These are phyloP conservation scores for Erigeron canadensis DNA, from an alignment of 129 eudicot genomes.

Conservation along the genomic window DNA sequence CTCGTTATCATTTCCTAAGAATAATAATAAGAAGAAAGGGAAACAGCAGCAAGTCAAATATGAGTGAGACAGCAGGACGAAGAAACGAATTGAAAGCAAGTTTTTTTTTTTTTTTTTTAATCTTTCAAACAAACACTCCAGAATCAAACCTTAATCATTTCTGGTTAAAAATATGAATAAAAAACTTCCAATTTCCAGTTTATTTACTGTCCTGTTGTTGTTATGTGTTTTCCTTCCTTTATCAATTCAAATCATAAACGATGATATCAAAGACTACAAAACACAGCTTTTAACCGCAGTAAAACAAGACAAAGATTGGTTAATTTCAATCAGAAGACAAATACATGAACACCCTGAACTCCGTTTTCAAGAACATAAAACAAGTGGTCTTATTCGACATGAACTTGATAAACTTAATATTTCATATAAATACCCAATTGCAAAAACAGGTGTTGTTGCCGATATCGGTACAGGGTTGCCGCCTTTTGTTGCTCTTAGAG, in stretches of 20 bases:
- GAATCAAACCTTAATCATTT: background rate
- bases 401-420: constrained; percentile 68
- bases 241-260: constrained; percentile 26
- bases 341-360: constrained; percentile 89
- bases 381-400: constrained; percentile 72
- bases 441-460: constrained; percentile 77
- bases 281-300: constrained; percentile 48
- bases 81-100: background rate
- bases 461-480: constrained; percentile 69
- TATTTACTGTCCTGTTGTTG: constrained; percentile 21
- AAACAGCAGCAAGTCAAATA: too few relatives aligned
- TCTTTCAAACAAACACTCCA: background rate
- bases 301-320: constrained; percentile 57
- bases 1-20: too few relatives aligned
- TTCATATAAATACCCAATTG: constrained; percentile 61
- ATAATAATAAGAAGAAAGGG: too few relatives aligned
- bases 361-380: constrained; percentile 64
- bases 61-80: too few relatives aligned
- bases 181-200: constrained; percentile 4
- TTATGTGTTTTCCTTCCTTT: constrained; percentile 17
- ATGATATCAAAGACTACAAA: constrained; percentile 34
- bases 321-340: constrained; percentile 63
- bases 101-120: too few relatives aligned
- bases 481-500: constrained; percentile 82
- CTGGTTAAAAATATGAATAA: background rate